Conservation (phyloP, 352 stramenopile genomes). For the Peronospora tabacina region DNA sequence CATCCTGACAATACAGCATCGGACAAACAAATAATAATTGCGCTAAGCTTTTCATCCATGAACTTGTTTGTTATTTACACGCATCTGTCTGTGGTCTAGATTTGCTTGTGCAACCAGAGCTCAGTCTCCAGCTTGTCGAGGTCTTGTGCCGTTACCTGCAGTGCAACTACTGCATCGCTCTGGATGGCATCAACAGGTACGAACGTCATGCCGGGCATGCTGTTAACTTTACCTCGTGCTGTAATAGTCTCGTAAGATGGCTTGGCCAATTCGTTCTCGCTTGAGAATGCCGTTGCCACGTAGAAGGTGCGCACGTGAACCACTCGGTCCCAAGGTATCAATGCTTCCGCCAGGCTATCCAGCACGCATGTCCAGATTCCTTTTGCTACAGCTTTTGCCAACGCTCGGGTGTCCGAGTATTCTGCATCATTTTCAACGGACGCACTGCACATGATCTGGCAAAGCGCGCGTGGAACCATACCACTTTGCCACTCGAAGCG, state of each 20-base stretch:
- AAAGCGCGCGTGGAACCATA: conserved; percentile 41
- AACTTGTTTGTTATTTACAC: conserved; percentile 5
- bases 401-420: conserved; percentile 10
- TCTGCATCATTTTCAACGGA: conserved; percentile 9
- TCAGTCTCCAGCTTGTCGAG: conserved; percentile 79
- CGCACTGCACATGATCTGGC: conserved; percentile 40
- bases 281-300: conserved; percentile 35
- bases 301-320: conserved; percentile 73
- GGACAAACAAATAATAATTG: not conserved
- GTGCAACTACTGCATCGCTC: conserved; percentile 30
- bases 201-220: conserved; percentile 59
- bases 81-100: conserved; percentile 26
- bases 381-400: conserved; percentile 19
- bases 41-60: not conserved
- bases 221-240: conserved; percentile 24
- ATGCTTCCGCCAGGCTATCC: conserved; percentile 31
- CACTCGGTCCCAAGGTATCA: conserved; percentile 55
- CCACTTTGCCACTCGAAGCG: conserved; percentile 30
- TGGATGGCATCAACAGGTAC: conserved; percentile 62
- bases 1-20: conserved; percentile 5
- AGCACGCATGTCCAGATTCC: conserved; percentile 23
- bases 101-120: conserved; percentile 71
- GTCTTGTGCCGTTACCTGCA: conserved; percentile 71
- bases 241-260: conserved; percentile 24
- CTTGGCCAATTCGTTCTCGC: conserved; percentile 40